Percentiles rank a stretch among this genome's conserved stretches.
These are phyloP conservation scores for Trichothecium sympodiale DNA, from an alignment of 2,329 filamentous ascomycete species.

Conservation along the genomic window DNA sequence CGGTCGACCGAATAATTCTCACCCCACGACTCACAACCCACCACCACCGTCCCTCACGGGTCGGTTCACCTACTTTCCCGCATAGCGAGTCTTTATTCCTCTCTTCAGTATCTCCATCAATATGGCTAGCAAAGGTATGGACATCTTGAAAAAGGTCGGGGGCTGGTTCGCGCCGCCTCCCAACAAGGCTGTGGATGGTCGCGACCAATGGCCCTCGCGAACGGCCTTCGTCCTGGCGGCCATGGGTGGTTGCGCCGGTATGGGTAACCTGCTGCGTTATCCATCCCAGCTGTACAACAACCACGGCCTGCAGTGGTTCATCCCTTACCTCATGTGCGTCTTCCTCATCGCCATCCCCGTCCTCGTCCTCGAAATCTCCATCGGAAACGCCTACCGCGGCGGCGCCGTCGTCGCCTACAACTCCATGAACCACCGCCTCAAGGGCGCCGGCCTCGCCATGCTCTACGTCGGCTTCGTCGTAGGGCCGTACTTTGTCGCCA, in stretches of 20 bases:
- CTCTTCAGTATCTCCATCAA: no score
- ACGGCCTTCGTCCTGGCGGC: slow-evolving; percentile 44
- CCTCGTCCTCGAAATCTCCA: slow-evolving; percentile 51
- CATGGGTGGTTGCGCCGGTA: slow-evolving; percentile 47
- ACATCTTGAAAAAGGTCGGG: slow-evolving; percentile 17
- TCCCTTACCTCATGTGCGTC: slow-evolving; percentile 44
- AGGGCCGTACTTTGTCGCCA: slow-evolving; percentile 46
- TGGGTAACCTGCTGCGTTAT: slow-evolving; percentile 46
- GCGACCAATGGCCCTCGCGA: slow-evolving; percentile 44
- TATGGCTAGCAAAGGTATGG: background rate
- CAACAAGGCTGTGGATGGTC: slow-evolving; percentile 25
- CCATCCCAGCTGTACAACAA: slow-evolving; percentile 50
- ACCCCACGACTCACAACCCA: no score
- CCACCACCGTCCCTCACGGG: no score
- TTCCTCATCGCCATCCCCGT: slow-evolving; percentile 46
- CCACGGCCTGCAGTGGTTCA: slow-evolving; percentile 48
- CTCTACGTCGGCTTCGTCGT: slow-evolving; percentile 43
- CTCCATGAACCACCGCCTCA: slow-evolving; percentile 39
- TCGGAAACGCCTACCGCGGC: slow-evolving; percentile 53
- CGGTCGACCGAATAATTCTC: no score
- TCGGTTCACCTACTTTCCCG: no score
- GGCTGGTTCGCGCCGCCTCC: slow-evolving; percentile 23
- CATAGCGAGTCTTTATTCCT: no score
- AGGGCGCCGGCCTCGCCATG: slow-evolving; percentile 40
- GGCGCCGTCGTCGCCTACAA: slow-evolving; percentile 44